Conservation (phyloP, 164 flowering plant species). For the Piper betle region DNA sequence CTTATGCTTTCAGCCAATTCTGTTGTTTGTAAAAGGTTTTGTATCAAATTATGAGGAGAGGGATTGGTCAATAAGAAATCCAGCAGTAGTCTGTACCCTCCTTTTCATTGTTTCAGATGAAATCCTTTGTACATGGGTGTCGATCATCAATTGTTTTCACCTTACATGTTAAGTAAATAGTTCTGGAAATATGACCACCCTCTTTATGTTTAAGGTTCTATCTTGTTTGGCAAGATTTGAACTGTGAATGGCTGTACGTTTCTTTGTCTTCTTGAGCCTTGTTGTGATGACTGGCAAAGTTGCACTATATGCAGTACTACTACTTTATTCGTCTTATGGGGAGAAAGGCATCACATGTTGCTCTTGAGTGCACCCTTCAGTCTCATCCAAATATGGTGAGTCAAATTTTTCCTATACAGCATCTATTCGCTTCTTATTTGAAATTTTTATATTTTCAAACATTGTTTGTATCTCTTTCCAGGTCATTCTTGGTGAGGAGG, state of each 20-base stretch:
- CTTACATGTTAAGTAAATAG: too few species aligned
- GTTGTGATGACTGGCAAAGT: not conserved
- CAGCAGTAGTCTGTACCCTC: too few species aligned
- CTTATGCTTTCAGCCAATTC: too few species aligned
- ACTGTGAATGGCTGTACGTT: not conserved
- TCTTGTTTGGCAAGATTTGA: not conserved
- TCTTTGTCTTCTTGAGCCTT: not conserved
- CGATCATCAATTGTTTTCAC: too few species aligned
- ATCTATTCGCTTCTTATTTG: not conserved
- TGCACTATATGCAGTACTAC: constrained; percentile 55
- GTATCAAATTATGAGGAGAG: too few species aligned
- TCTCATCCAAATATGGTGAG: constrained; percentile 92
- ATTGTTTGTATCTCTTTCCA: constrained; percentile 10
- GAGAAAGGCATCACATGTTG: constrained; percentile 92
- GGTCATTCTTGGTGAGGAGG: constrained; percentile 67
- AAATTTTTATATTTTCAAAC: not conserved
- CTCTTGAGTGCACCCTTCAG: constrained; percentile 93
- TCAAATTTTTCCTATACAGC: constrained; percentile 10
- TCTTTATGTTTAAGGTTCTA: too few species aligned
- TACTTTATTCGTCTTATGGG: constrained; percentile 97
- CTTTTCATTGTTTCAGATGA: too few species aligned
- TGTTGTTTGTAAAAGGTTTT: too few species aligned
- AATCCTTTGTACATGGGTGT: too few species aligned
- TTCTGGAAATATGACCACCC: too few species aligned
- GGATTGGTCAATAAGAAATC: too few species aligned